Evolutionary conservation across 306 rosid species (phyloP).

Genomic region (Gastrolobium villosum): DNA sequence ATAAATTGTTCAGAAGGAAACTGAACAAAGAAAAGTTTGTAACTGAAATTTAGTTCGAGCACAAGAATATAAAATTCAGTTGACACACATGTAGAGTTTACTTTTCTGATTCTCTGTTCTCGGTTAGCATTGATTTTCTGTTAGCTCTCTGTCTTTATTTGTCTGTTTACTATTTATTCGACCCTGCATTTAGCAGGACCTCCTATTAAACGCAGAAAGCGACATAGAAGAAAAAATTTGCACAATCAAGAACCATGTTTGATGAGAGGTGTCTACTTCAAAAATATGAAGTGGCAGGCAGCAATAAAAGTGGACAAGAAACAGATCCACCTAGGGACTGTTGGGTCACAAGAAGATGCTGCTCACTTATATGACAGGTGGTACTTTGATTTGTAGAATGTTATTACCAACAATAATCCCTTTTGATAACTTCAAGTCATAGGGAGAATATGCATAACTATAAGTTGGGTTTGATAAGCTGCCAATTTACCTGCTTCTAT

Average conservation of each 20-base stretch:
- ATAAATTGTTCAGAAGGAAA: not conserved
- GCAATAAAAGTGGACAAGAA: constrained; percentile 97
- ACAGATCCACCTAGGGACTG: constrained; percentile 96
- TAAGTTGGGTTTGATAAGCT: constrained; percentile 34
- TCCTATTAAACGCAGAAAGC: constrained; percentile 88
- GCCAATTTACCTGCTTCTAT: not conserved
- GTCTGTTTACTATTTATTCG: constrained; percentile 2
- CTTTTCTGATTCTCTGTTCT: constrained; percentile 6
- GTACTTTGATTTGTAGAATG: constrained; percentile 25
- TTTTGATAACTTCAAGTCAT: constrained; percentile 25
- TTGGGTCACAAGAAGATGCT: constrained; percentile 96
- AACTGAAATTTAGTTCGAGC: not conserved
- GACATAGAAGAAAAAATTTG: constrained; percentile 80
- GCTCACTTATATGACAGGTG: constrained; percentile 93
- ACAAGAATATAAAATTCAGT: not conserved
- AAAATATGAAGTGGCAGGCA: constrained; percentile 98
- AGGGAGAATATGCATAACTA: constrained; percentile 10
- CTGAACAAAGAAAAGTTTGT: not conserved
- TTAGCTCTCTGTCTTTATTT: not conserved
- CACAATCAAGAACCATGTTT: constrained; percentile 80
- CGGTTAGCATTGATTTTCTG: not conserved
- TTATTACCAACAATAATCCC: not conserved
- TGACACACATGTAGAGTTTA: not conserved
- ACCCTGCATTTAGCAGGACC: constrained; percentile 61
- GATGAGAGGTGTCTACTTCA: constrained; percentile 95